Conservation (phyloP, 352 stramenopile genomes). For the Bremia lactucae region DNA sequence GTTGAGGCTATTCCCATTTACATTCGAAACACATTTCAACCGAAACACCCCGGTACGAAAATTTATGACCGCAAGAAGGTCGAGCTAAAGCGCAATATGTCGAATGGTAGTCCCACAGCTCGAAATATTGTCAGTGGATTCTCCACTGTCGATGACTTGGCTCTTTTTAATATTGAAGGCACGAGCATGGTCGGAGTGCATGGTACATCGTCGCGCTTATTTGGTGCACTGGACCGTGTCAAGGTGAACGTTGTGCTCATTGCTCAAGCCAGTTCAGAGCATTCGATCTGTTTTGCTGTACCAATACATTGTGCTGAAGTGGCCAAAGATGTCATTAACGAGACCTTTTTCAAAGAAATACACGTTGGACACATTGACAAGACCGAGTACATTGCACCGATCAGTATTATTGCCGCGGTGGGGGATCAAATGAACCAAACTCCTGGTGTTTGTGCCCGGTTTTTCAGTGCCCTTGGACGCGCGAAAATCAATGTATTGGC, state of each 20-base stretch:
- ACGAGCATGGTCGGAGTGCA: constrained; percentile 91
- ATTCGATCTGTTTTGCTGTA: constrained; percentile 93
- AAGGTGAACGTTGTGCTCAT: constrained; percentile 93
- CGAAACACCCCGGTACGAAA: constrained; percentile 65
- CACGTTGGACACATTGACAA: constrained; percentile 77
- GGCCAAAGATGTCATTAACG: constrained; percentile 64
- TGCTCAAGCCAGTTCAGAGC: constrained; percentile 89
- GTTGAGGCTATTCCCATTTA: constrained; percentile 92
- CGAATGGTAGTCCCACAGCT: constrained; percentile 42
- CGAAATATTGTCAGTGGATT: constrained; percentile 83
- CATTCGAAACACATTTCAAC: constrained; percentile 96
- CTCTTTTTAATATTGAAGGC: constrained; percentile 94
- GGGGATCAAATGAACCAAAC: constrained; percentile 92
- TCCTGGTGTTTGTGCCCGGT: constrained; percentile 86
- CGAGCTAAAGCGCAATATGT: constrained; percentile 45
- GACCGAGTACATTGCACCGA: constrained; percentile 74
- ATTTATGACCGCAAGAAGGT: constrained; percentile 58
- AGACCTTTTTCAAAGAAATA: constrained; percentile 84
- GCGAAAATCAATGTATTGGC: constrained; percentile 92
- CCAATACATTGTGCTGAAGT: constrained; percentile 56
- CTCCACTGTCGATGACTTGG: constrained; percentile 90
- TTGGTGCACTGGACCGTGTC: constrained; percentile 85
- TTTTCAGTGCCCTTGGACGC: constrained; percentile 89
- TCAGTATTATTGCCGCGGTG: constrained; percentile 93
- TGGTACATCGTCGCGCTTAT: constrained; percentile 88